Conservation (phyloP, 108 stramenopile species). For the Cyclotella cryptica region DNA sequence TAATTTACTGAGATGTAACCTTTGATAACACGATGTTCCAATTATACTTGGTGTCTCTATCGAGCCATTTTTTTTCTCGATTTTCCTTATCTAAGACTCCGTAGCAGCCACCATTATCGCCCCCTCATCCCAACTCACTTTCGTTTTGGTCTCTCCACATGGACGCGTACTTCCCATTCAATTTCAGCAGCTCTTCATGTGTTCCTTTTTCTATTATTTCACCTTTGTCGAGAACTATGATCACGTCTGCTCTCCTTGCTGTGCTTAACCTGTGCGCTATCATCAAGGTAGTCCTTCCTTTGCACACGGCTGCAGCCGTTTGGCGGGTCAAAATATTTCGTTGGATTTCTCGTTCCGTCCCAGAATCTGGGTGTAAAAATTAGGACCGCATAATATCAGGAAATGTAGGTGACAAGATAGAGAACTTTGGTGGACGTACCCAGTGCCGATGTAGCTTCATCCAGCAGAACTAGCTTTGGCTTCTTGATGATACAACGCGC, state of each 20-base stretch:
- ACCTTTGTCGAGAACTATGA: conserved; percentile 69
- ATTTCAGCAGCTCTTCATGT: conserved; percentile 56
- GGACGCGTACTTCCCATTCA: conserved; percentile 48
- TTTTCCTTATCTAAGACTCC: no score
- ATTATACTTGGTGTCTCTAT: no score
- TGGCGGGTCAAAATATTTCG: conserved; percentile 48
- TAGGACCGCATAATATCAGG: background rate
- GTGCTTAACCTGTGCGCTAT: conserved; percentile 88
- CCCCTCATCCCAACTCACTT: conserved; percentile 10
- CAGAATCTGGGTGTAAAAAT: conserved; percentile 36
- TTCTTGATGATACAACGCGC: conserved; percentile 72
- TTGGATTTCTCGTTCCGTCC: conserved; percentile 66
- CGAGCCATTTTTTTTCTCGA: no score
- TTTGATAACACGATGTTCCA: no score
- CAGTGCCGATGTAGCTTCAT: conserved; percentile 89
- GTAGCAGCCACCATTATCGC: background rate
- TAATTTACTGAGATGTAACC: no score
- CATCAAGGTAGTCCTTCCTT: conserved; percentile 68
- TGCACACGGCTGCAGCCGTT: conserved; percentile 37
- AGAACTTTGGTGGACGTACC: conserved; percentile 21
- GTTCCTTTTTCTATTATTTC: conserved; percentile 46
- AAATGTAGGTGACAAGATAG: background rate
- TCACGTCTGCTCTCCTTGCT: conserved; percentile 63
- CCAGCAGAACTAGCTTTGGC: conserved; percentile 66
- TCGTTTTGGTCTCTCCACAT: conserved; percentile 56